Percentiles rank a stretch among this genome's conserved stretches.
These are phyloP conservation scores for Lathyrus aphaca DNA, from an alignment of 306 rosid genomes.

Conservation along the genomic window DNA sequence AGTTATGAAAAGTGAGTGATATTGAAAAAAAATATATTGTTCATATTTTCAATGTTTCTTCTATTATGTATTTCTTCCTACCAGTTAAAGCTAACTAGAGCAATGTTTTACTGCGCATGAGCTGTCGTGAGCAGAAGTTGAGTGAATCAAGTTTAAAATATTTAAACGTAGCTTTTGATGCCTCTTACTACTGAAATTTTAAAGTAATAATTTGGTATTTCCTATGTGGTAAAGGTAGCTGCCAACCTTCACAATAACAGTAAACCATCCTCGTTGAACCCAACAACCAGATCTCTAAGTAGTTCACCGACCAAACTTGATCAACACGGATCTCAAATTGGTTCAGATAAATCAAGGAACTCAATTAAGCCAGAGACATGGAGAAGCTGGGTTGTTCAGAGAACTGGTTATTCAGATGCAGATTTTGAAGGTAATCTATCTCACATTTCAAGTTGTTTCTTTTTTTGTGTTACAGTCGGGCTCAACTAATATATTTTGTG, in stretches of 20 bases:
- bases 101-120: constrained; percentile 7
- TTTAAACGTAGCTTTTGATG: constrained; percentile 46
- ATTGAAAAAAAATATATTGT: not conserved
- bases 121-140: constrained; percentile 19
- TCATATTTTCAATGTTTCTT: constrained; percentile 10
- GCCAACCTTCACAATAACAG: constrained; percentile 47
- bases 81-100: constrained; percentile 17
- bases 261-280: constrained; percentile 47
- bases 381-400: constrained; percentile 73
- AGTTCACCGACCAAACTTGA: constrained; percentile 45
- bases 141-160: constrained; percentile 29
- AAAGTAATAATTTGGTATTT: constrained; percentile 48
- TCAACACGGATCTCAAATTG: constrained; percentile 44
- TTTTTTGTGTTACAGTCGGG: constrained; percentile 18
- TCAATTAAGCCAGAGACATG: constrained; percentile 55
- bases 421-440: constrained; percentile 66
- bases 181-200: constrained; percentile 36
- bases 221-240: constrained; percentile 63
- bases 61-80: constrained; percentile 22
- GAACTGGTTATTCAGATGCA: constrained; percentile 54
- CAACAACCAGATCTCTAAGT: constrained; percentile 31
- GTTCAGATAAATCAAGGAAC: constrained; percentile 42
- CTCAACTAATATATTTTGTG: constrained; percentile 38
- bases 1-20: constrained; percentile 11
- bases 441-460: constrained; percentile 10